Evolutionary conservation across 345 rosid species (phyloP), one percentile per base, ranked within the genome.

Genomic region (Mercurialis annua): DNA sequence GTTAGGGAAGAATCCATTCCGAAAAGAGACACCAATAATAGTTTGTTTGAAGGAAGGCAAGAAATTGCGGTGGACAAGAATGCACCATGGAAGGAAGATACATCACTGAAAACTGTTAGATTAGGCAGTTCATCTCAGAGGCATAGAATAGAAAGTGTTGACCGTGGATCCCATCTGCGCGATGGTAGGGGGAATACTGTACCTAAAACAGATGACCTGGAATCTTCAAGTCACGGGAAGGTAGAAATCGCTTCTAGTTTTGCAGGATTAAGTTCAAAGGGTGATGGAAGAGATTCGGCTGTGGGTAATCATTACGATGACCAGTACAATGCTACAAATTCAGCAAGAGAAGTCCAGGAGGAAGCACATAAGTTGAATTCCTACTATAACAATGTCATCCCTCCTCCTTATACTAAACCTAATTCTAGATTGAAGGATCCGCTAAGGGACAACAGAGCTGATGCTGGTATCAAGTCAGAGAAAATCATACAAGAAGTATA

Each of bases 391-490:
- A 83, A 70, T 66, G 76, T 77, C 29, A 71, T 94, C 55, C 96
- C 89, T 34, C 96, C 96, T 69, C 96, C 96, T 20, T 87, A 89
- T 56, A 86, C 86, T 26, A 87, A 87, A 69, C 70, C 83, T 38
- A 81, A 74, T 27, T 60, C 75, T 50, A 88, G 77, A 72, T 31
- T 65, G 15, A 88, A 75, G 78, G 89, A 83, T 72, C 73, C 79
- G 80, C 71, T 80, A 30, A 66, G 64, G 67, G 62, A 61, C 64
- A 29, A 58, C 59, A 74, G 66, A 23, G 57, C 62, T 44, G 59
- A 42, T 65, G 42, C 70, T 42, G 73, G 63, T 36, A 73, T 40
- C 40, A 40, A 69, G 27, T 36, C 77, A 6, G 78, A 74, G 55
- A 78, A 68, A 71, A 73, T 68, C 30, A 81, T 71, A 59, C 73